Evolutionary conservation across 192 early-diverging fungal genomes (phyloP).

Genomic region (Coemansia aciculifera): DNA sequence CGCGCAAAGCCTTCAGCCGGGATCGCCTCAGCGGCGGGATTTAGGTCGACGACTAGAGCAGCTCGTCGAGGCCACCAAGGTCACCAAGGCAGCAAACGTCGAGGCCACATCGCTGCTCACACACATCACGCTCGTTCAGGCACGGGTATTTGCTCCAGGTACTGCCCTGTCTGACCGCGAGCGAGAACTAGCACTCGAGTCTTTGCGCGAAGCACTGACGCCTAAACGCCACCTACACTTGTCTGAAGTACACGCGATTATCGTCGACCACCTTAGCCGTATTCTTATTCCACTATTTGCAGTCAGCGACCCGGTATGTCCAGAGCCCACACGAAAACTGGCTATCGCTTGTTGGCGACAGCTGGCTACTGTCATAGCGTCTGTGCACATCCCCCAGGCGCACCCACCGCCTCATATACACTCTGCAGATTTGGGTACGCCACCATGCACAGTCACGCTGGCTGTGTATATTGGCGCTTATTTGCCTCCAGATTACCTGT

Average conservation of each 20-base stretch:
- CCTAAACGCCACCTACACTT: conserved; percentile 10
- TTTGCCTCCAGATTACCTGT: conserved; percentile 33
- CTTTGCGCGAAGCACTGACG: conserved; percentile 19
- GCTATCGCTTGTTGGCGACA: conserved; percentile 38
- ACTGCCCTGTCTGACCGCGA: conserved; percentile 22
- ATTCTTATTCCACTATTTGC: conserved; percentile 24
- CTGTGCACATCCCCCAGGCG: conserved; percentile 27
- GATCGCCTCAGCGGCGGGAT: conserved; percentile 9
- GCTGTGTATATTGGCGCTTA: conserved; percentile 9
- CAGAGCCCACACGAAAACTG: conserved; percentile 23
- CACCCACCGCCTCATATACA: not conserved
- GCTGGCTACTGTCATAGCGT: not conserved
- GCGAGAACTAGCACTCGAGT: conserved; percentile 26
- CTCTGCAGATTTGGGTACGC: not conserved
- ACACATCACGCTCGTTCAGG: conserved; percentile 25
- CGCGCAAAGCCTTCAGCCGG: conserved; percentile 10
- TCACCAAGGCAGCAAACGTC: conserved; percentile 19
- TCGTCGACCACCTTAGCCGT: conserved; percentile 37
- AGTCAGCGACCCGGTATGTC: not conserved
- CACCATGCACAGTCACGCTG: not conserved
- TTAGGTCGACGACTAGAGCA: conserved; percentile 15
- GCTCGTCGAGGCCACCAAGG: conserved; percentile 4
- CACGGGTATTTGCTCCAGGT: conserved; percentile 12
- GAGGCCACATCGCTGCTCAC: conserved; percentile 29
- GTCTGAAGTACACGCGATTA: conserved; percentile 24